Percentiles rank a stretch among this genome's conserved stretches.
These are phyloP conservation scores for Botrytis galanthina DNA, from an alignment of 2,329 filamentous ascomycete species.

Conservation along the genomic window DNA sequence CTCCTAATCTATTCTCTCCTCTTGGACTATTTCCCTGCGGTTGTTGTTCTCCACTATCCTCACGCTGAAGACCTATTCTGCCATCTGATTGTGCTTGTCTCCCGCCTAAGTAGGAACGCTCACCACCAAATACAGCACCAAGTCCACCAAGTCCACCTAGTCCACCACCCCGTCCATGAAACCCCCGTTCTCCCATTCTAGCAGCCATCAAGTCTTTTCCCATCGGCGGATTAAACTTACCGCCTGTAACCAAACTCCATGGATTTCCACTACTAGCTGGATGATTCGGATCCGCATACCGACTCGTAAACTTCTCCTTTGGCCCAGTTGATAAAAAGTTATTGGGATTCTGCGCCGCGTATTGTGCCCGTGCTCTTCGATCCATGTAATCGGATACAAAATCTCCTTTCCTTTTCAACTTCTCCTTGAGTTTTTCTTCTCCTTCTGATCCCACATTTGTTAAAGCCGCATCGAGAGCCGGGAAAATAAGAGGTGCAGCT, in stretches of 20 bases:
- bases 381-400: slow-evolving; percentile 32
- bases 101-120: background rate
- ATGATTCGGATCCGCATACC: slow-evolving; percentile 52
- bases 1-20: background rate
- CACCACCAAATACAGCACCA: background rate
- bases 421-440: slow-evolving; percentile 32
- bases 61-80: background rate
- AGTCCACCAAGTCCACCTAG: background rate
- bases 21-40: background rate
- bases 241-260: slow-evolving; percentile 44
- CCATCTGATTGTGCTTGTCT: background rate
- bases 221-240: slow-evolving; percentile 37
- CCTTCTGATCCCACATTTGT: slow-evolving; percentile 23
- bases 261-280: slow-evolving; percentile 49
- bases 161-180: background rate
- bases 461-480: slow-evolving; percentile 35
- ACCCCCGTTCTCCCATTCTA: background rate
- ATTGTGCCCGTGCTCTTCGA: slow-evolving; percentile 41
- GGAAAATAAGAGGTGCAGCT: slow-evolving; percentile 43
- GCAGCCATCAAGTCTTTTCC: background rate
- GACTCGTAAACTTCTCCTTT: slow-evolving; percentile 44
- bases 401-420: slow-evolving; percentile 41
- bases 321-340: slow-evolving; percentile 39
- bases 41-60: background rate
- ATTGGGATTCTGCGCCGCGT: slow-evolving; percentile 41